Base-by-base conservation (phyloP, 345 rosid genomes). In the Xanthoceras sorbifolium region DNA sequence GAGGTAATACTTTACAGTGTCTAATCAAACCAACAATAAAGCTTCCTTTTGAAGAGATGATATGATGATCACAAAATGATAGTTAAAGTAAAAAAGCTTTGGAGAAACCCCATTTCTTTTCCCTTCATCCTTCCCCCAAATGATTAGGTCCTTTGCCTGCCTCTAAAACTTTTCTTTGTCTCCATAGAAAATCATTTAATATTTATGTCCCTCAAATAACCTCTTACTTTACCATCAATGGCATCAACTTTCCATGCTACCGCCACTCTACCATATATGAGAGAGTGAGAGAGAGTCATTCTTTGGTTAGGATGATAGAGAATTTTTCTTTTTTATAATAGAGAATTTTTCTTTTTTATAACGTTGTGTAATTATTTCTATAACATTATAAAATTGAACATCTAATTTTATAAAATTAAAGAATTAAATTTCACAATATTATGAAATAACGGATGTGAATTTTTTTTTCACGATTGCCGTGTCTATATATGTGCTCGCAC, bases 11-110 rank as follows among this genome's bases (percentile, higher is more conserved):
- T n/a, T n/a, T n/a, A 31, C 0, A 29, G 0, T 0, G 76, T 76
- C 80, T 66, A 34, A 64, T 82, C 79, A 57, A 8, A 40, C 81
- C 84, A 80, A 80, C 82, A 50, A 82, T 66, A 69, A 82, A 66
- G 84, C 85, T 84, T 86, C 76, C 67, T 81, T 84, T 84, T 80
- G 68, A 84, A 80, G 89, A 34, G 78, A 84, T 71, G 74, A 81
- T 86, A n/a, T n/a, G n/a, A 82, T 86, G 76, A 82, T 86, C 74
- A 36, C 76, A 48, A 46, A 82, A 84, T 82, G 82, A 84, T 69
- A 67, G 81, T 82, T 79, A 66, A 75, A 81, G 77, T 55, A n/a
- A n/a, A n/a, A 68, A 79, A 83, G 84, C 84, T 81, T 75, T 34
- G 57, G 57, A 64, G 68, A 52, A 72, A 40, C 46, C 82, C 22